Conservation (phyloP, 768 basidiomycete species). For the Russula sp. region DNA sequence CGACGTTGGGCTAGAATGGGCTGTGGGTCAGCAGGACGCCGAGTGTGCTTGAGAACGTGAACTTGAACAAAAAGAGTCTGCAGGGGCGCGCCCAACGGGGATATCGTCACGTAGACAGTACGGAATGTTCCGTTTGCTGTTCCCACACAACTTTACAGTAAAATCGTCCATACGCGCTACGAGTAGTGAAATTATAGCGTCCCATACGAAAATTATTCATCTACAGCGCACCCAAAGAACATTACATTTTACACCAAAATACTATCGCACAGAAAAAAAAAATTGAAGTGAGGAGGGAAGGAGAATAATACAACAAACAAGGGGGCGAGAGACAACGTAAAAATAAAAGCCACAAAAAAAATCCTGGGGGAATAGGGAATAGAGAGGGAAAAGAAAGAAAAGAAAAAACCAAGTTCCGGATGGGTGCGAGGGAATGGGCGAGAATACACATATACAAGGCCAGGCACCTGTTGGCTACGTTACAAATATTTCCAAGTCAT, state of each 20-base stretch:
- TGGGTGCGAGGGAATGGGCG: too few species aligned
- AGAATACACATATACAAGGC: neutral
- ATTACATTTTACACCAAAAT: conserved; percentile 12
- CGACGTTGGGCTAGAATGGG: too few species aligned
- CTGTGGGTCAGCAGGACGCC: too few species aligned
- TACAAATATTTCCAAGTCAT: neutral
- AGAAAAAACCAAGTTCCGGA: neutral
- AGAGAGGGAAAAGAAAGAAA: neutral
- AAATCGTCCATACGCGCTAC: too few species aligned
- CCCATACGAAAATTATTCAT: conserved; percentile 16
- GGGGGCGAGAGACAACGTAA: neutral
- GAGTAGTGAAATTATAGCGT: conserved; percentile 37
- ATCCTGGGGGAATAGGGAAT: neutral
- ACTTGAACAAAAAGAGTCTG: too few species aligned
- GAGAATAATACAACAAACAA: neutral
- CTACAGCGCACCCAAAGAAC: conserved; percentile 6
- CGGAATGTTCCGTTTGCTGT: too few species aligned
- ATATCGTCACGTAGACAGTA: too few species aligned
- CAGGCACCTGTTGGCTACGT: neutral
- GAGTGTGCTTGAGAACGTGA: too few species aligned
- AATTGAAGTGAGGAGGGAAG: neutral
- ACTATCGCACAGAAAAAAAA: conserved; percentile 7
- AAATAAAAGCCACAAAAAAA: neutral
- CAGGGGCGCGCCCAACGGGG: too few species aligned
- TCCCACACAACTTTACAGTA: too few species aligned